Base-by-base conservation (phyloP, 2,329 filamentous ascomycete genomes). In the Ustilaginoidea virens region DNA sequence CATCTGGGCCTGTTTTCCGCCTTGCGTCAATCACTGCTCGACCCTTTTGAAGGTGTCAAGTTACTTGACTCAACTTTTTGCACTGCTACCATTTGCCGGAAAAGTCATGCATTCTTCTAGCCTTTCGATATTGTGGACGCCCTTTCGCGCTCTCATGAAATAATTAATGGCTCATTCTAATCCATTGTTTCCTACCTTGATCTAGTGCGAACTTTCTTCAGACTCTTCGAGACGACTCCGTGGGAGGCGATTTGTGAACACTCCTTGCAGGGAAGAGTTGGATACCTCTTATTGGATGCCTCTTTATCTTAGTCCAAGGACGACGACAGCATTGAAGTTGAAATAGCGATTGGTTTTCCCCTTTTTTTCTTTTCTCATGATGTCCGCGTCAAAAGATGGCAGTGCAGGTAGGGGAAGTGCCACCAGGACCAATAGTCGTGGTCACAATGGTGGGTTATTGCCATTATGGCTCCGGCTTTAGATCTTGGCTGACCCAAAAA, bases 361-460 rank as follows among this genome's bases (percentile, higher is more conserved):
- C 24, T 17, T 5, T 31, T 39, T 33, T 23, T 34, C 39, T 37
- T 17, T 17, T 36, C 47, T 44, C 13, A 58, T 58, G 55, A 48
- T 55, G 31, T 39, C 43, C 28, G 43, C 50, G 13, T 58, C 55
- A 47, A 58, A 56, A 40, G 54, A 59, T 34, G 47, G 44, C 37
- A 39, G 44, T 36, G 36, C 44, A 28, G 43, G 45, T 29, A 46
- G 45, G 30, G 46, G 46, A 29, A 38, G 36, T 39, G 43, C 42
- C 18, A 38, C 40, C 21, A 52, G 51, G 35, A 23, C 36, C 20
- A 43, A 47, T 22, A 38, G 43, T 31, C 47, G 47, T 19, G 34
- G 34, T 32, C 53, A 53, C 27, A 58, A 57, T 33, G 55, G 55
- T 58, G 37, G 28, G 42, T 44, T 25, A n/a, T 25, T 14, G 12